Conservation (phyloP, 192 early-diverging fungal species). For the Coemansia umbellata region DNA sequence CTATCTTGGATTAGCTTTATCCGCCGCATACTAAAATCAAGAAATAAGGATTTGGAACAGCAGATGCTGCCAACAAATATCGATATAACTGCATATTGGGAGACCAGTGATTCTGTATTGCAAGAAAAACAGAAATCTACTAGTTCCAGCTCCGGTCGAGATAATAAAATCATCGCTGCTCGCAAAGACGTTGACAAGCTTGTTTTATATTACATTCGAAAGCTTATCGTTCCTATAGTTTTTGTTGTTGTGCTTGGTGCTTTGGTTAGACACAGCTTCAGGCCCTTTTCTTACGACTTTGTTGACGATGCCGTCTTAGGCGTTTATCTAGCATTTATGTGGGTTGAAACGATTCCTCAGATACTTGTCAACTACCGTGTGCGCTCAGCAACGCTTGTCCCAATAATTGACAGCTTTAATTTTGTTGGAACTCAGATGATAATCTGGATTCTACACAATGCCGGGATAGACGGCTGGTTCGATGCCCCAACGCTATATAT, state of each 20-base stretch:
- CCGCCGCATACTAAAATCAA: neutral
- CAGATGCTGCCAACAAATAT: neutral
- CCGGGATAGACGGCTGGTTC: neutral
- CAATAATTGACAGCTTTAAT: neutral
- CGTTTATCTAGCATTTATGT: neutral
- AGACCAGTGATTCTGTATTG: neutral
- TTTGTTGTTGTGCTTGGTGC: neutral
- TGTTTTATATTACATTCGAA: neutral
- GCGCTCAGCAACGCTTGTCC: conserved; percentile 2
- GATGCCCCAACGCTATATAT: neutral
- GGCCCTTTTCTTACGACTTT: conserved; percentile 1
- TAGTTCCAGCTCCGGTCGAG: neutral
- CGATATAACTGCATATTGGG: neutral
- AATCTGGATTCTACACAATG: too few relatives aligned
- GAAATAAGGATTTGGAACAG: neutral
- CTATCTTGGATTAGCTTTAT: neutral
- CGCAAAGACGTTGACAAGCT: neutral
- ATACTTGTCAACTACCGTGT: conserved; percentile 7
- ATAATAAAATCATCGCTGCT: neutral
- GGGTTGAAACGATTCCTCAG: neutral
- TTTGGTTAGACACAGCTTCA: neutral
- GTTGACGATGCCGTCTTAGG: neutral
- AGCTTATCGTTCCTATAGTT: too few relatives aligned
- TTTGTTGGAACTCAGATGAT: neutral
- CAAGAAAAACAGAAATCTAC: too few relatives aligned